Evolutionary conservation across 1,139 yeast species (phyloP), one percentile per base, ranked within the genome.

Genomic region (Diutina mesorugosa): DNA sequence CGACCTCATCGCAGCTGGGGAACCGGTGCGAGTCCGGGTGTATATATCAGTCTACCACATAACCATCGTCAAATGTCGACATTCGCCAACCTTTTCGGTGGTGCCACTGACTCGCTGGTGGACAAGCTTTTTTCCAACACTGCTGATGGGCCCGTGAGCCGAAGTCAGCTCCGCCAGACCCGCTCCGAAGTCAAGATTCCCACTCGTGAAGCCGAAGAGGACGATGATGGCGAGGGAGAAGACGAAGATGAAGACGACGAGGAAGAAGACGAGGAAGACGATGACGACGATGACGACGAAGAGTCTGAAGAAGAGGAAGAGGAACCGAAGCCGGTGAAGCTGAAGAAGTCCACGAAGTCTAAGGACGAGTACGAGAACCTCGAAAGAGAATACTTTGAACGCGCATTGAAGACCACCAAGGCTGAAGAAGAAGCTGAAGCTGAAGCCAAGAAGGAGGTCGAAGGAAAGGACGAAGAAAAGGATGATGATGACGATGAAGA

Each of bases 291-390:
- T 61, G 55, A 65, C 64, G 55, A 59, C 21, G 47, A 21, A 26
- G 35, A 53, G 4, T 79, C 74, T 16, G 76, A 70, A 45, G 70
- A 74, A 51, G 78, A 77, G 58, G 66, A 72, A 75, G 80, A 80
- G 64, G 78, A 68, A 61, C 68, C 73, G 47, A 76, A 77, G 60
- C 65, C 78, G 28, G 65, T 76, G 56, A 65, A 63, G 52, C 64
- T 64, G n/a, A 65, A 59, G 8, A 57, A 60, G n/a, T n/a, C 14
- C 6, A 35, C 41, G n/a, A 35, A 35, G 14, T 8, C 41, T 3
- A 58, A 59, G 3, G 67, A 68, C 52, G 67, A 62, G 9, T 58
- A 59, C 9, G 62, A 61, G 30, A 61, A 64, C 21, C 35, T 50
- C 14, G 53, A 50, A 50, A 16, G 53, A n/a, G 28, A 50, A 9